Evolutionary conservation across 2,329 filamentous ascomycete species (phyloP), one percentile per base, ranked within the genome.

Genomic region (Botryosphaeria dothidea): DNA sequence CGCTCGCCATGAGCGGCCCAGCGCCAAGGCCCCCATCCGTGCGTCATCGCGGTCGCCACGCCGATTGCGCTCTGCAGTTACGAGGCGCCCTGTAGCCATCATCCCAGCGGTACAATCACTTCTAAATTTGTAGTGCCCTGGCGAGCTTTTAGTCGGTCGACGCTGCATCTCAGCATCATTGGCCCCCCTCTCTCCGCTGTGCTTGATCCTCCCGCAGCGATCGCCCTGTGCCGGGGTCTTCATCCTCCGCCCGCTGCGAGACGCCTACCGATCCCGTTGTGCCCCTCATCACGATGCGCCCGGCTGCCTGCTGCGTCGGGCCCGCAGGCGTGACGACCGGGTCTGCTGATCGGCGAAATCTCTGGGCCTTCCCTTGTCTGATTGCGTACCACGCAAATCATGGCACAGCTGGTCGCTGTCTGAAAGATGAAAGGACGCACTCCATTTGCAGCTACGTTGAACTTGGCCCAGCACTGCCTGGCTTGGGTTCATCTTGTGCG

Each of bases 181-280:
- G 38, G 8, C 48, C n/a, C 38, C 52, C 38, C 7, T 21, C 61
- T 38, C 25, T 46, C 38, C 38, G 38, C 38, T n/a, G 38, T 13
- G 56, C 48, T 49, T 46, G 61, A 64, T 62, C 60, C 49, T 64
- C 61, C 61, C 61, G 49, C 48, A 54, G 19, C 61, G 61, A 64
- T 64, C 61, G 61, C 36, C 38, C 21, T 23, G 43, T 43, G 48
- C 54, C 54, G 48, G 60, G 60, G 51, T 64, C 38, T 27, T 36
- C 61, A n/a, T 45, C 23, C 27, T 46, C 38, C 36, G 29, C 61
- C 25, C 36, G 60, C 31, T 51, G 58, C 46, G 15, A 36, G 60
- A 54, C 36, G 48, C 29, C 38, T 21, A 45, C 15, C 25, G 38
- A 58, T 58, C 56, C 38, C 19, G 56, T 31, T 25, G 56, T 41